Base-by-base conservation (phyloP, 2,329 filamentous ascomycete species). In the Blastomyces gilchristii region DNA sequence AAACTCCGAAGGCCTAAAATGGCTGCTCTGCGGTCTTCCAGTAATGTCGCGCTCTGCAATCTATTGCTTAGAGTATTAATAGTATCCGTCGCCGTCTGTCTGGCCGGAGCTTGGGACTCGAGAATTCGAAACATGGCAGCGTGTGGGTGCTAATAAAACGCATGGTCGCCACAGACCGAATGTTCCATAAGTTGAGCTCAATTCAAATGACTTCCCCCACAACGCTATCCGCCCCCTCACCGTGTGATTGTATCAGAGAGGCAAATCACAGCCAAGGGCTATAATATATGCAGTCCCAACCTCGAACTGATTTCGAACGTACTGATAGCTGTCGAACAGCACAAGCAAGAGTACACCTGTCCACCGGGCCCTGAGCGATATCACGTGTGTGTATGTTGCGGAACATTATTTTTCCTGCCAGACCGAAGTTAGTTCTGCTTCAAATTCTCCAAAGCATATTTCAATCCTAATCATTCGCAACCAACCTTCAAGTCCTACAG, bases 1-100 rank as follows among this genome's bases (percentile, higher is more conserved):
- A 99, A 97, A 78, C 92, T 97, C 69, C 95, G 85, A 47, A 99
- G 81, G 22, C 94, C 94, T 39, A 96, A 84, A 58, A 99, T 96
- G 56, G 94, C 92, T 63, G 91, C 92, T 66, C 94, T 87, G 62
- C 95, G 88, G 75, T 99, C 95, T 78, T 99, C 94, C 50, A 99
- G 84, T 18, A 99, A 83, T 0, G 91, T 97, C 54, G 92, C 91
- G 68, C 90, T 96, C 72, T 87, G 86, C 49, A 99, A 84, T 63
- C 94, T 89, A 71, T 87, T 87, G 76, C 91, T 95, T 65, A 97
- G 82, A 52, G 92, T 89, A 66, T 87, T 89, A 75, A 99, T 99
- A 52, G 94, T 97, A 74, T 96, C 91, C 72, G 90, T 88, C 69
- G 93, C 94, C 71, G 91, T 96, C 83, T 99, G 94, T 82, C 95